Evolutionary conservation across 495 filamentous ascomycete species (phyloP).

Genomic region (Neurospora sp.): DNA sequence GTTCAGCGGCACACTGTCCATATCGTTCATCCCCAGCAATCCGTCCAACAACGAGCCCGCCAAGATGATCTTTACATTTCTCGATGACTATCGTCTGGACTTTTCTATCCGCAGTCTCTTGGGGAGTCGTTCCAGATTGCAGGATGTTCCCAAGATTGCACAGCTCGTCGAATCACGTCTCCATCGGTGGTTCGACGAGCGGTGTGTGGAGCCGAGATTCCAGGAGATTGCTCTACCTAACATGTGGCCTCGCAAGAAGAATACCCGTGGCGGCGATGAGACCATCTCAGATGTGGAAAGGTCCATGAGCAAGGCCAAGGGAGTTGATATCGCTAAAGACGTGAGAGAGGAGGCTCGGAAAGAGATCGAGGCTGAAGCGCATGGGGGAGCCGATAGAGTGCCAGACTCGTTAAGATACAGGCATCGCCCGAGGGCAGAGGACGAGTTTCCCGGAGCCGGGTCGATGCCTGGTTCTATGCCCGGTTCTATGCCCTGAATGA

Average conservation of each 20-base stretch:
- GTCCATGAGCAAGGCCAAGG: constrained; percentile 33
- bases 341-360: constrained; percentile 36
- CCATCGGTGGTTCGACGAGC: constrained; percentile 95
- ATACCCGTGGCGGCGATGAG: constrained; percentile 57
- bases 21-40: constrained; percentile 74
- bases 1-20: constrained; percentile 87
- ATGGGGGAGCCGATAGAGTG: constrained; percentile 23
- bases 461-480: constrained; percentile 25
- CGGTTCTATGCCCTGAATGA: constrained; percentile 2
- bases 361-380: constrained; percentile 34
- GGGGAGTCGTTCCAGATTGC: constrained; percentile 79
- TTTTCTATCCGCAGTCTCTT: constrained; percentile 83
- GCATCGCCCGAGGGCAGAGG: constrained; percentile 23
- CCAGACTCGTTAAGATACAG: constrained; percentile 29
- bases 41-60: constrained; percentile 49
- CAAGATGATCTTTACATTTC: constrained; percentile 86
- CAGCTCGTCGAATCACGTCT: constrained; percentile 85
- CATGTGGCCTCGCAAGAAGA: constrained; percentile 85
- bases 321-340: constrained; percentile 38
- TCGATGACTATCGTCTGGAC: constrained; percentile 91
- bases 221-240: constrained; percentile 91
- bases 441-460: constrained; percentile 23
- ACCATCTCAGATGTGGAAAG: constrained; percentile 29
- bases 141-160: constrained; percentile 96
- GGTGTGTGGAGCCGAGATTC: constrained; percentile 88